Evolutionary conservation across 176 grass and related monocot genomes (phyloP), one percentile per base, ranked within the genome.

Genomic region (Bolboschoenus planiculmis): DNA sequence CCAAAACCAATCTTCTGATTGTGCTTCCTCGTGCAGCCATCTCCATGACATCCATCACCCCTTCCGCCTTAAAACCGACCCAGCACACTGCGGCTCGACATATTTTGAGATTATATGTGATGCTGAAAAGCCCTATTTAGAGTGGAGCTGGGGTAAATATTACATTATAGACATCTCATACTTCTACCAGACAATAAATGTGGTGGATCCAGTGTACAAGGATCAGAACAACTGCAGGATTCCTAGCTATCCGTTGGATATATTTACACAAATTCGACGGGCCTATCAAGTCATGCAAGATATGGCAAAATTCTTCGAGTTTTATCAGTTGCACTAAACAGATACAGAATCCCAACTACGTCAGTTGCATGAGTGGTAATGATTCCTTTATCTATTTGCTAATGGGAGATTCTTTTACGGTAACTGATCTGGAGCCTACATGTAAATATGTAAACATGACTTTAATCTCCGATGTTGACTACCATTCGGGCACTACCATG

Each of bases 21-120:
- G 34, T 88, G 5, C 29, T 73, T 85, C 82, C 47, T 59, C 77
- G n/a, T 88, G 87, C 23, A 77, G 83, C 18, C 77, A 82, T 81
- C 76, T 85, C 35, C 27, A 39, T 1, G 24, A 47, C 77, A 63
- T 88, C 24, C 30, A 1, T 2, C 1, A 53, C 0, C 87, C 87
- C 11, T 83, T 88, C 62, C 87, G 87, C n/a, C 34, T 80, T 5
- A 5, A 30, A 54, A 50, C 62, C 8, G 82, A 88, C 42, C 83
- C 77, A 42, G 10, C 63, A 2, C 2, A 56, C 42, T 85, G 87
- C n/a, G 87, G 87, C 14, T 61, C 14, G 4, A 23, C 11, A 4
- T 4, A 71, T 0, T 85, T 74, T 20, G 60, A 81, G 77, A 46
- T 88, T 1, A 18, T 31, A 27, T 88, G 87, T 1, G 30, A 36